Conservation (phyloP, 208 protist species). For the Herpetomonas muscarum region DNA sequence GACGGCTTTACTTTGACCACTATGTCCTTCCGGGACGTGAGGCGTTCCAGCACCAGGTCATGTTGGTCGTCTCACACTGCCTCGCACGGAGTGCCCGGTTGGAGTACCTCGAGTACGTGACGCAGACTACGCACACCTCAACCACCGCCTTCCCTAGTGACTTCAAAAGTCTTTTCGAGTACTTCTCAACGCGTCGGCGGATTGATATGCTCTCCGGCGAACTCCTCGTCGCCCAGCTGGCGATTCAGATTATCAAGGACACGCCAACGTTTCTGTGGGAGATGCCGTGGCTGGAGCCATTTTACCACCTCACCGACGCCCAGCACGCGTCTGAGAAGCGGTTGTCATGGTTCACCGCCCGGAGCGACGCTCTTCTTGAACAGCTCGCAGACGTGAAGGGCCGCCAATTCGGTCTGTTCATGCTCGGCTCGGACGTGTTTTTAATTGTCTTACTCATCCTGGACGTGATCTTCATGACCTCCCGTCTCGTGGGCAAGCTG, state of each 20-base stretch:
- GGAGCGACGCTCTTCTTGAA: constrained; percentile 61
- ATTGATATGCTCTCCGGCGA: constrained; percentile 53
- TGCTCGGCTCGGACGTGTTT: constrained; percentile 70
- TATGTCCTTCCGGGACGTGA: constrained; percentile 48
- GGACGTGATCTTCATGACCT: constrained; percentile 58
- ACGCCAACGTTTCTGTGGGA: constrained; percentile 71
- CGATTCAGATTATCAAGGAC: constrained; percentile 46
- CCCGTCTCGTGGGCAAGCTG: constrained; percentile 39
- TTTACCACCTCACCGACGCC: constrained; percentile 48
- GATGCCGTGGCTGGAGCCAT: constrained; percentile 61
- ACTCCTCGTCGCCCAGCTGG: constrained; percentile 48
- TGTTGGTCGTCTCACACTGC: constrained; percentile 65
- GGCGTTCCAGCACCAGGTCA: constrained; percentile 44
- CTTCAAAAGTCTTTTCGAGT: constrained; percentile 52
- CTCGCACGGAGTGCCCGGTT: constrained; percentile 46
- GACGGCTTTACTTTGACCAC: constrained; percentile 69
- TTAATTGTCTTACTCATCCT: constrained; percentile 63
- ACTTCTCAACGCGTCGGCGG: constrained; percentile 52
- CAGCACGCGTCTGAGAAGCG: constrained; percentile 52
- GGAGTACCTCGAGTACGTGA: constrained; percentile 67
- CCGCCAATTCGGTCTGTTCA: constrained; percentile 63
- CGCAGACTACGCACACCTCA: constrained; percentile 47
- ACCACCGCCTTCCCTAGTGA: constrained; percentile 48
- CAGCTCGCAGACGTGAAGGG: constrained; percentile 56
- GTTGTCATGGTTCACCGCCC: constrained; percentile 52